Percentiles rank a stretch among this genome's conserved stretches.
Evolutionary conservation across 257 asterid species (phyloP).

Genomic region (Eucommia ulmoides): DNA sequence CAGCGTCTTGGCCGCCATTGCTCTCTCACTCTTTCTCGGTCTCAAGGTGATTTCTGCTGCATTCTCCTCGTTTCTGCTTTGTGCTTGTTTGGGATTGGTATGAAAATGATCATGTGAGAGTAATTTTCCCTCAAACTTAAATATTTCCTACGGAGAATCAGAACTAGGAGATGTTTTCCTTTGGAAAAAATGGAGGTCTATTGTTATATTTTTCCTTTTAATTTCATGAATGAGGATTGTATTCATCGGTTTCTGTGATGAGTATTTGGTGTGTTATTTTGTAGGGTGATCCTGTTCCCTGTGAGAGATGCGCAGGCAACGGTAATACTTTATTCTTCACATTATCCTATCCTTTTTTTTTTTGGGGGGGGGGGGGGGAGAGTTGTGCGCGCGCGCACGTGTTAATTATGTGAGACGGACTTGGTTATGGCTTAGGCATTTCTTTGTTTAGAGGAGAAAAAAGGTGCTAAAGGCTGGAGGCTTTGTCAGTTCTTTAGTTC

Average conservation of each 20-base stretch:
- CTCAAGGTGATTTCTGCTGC: slow-evolving; percentile 57
- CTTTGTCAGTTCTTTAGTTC: too few relatives aligned
- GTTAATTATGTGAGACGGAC: too few relatives aligned
- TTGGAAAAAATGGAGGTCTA: background rate
- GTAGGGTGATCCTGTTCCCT: slow-evolving; percentile 93
- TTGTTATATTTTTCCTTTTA: background rate
- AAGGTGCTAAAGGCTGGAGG: too few relatives aligned
- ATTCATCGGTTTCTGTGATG: background rate
- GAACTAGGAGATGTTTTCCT: background rate
- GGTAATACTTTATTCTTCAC: slow-evolving; percentile 27
- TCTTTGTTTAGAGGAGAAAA: too few relatives aligned
- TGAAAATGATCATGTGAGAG: background rate
- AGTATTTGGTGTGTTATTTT: slow-evolving; percentile 6
- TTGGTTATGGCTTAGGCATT: too few relatives aligned
- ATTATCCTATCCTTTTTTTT: too few relatives aligned
- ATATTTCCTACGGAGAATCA: background rate
- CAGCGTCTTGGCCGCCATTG: slow-evolving; percentile 78
- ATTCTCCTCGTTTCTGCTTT: too few relatives aligned
- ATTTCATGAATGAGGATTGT: background rate
- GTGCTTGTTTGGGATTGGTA: too few relatives aligned
- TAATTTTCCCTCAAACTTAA: too few relatives aligned
- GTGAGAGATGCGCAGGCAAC: slow-evolving; percentile 85
- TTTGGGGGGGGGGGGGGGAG: too few relatives aligned
- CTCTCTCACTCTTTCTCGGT: slow-evolving; percentile 72
- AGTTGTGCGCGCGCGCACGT: too few relatives aligned